Base-by-base conservation (phyloP, 208 protist genomes). In the Herpetomonas tarakana region DNA sequence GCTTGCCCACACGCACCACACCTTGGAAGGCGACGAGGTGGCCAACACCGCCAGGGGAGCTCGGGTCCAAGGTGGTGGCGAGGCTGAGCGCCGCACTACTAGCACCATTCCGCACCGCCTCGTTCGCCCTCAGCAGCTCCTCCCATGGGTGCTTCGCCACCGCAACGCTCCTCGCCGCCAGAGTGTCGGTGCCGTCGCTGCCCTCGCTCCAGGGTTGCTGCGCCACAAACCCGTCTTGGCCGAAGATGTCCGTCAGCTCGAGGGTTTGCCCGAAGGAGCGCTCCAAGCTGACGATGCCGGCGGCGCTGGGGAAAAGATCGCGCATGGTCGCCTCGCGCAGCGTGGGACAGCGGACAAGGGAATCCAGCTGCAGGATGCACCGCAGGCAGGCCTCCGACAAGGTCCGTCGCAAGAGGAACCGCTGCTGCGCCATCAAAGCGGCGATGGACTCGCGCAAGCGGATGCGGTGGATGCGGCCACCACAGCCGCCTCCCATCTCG, bases 401-500 rank as follows among this genome's bases (percentile, higher is more conserved):
- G 24, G 57, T 78, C 44, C 81, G 82, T 50, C 71, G 79, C 14
- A 96, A 19, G 45, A 92, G 66, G 66, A 91, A 84, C 6, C 52
- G 65, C 58, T 92, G 82, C 30, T 72, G 74, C 44, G 67, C 52
- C 7, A 77, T 54, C 22, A 96, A 68, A 14, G 56, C 24, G 18
- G 31, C 31, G 24, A 96, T 57, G 0, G 83, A 52, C 57, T 83
- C 78, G 45, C 74, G 59, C 11, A 93, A 73, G 25, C 86, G 85
- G 51, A 96, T 83, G 46, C 90, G 86, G 52, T 93, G 90, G 39
- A 93, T 81, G 16, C 90, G 76, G 16, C 90, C 90, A n/a, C 86
- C 86, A 16, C 79, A 90, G 14, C 84, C 90, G 31, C 83, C 80
- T 11, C 76, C 86, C 59, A 93, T 83, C 52, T 76, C 82, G 45